Base-by-base conservation (phyloP, 352 stramenopile genomes). In the Phytophthora macrochlamydospora region DNA sequence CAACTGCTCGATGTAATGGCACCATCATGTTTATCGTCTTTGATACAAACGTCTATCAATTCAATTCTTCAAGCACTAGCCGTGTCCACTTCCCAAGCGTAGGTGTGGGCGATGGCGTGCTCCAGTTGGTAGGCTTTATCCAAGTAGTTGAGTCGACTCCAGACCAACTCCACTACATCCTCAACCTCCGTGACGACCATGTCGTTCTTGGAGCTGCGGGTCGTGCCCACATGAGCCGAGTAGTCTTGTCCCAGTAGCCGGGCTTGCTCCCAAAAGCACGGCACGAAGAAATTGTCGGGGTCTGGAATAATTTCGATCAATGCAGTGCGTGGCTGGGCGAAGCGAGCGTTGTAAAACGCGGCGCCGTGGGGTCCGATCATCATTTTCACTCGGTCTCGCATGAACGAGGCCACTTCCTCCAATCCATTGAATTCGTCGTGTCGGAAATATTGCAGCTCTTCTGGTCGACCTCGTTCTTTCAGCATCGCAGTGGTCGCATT, bases 181-280 rank as follows among this genome's bases (percentile, higher is more conserved):
- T 59, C 2, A 13, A 75, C 51, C n/a, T 71, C 33, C 2, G 67
- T 62, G n/a, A 75, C n/a, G n/a, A 57, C 24, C 62, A 75, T 71
- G 30, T 71, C 56, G 32, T 67, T 63, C 28, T 59, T 33, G 18
- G 38, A 7, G 18, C 44, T 67, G n/a, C 51, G 18, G 7, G 42
- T 62, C 14, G 12, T 61, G 3, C 56, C 67, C n/a, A 75, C 52
- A 13, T 75, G 53, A 43, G 52, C 62, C 2, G 67, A 71, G 37
- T 71, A 75, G 33, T 75, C 67, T 54, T 75, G 67, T 4, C 67
- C 67, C 14, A 75, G 67, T 5, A 68, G 45, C 7, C 67, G 52
- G 9, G 62, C 67, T 62, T 75, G 67, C 52, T 71, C 55, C 67
- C 67, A 75, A 37, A 75, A 75, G 24, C 67, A 75, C 32, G 56